These are phyloP conservation scores for Globisporangium okanoganense DNA, from an alignment of 352 stramenopile genomes.

Conservation along the genomic window DNA sequence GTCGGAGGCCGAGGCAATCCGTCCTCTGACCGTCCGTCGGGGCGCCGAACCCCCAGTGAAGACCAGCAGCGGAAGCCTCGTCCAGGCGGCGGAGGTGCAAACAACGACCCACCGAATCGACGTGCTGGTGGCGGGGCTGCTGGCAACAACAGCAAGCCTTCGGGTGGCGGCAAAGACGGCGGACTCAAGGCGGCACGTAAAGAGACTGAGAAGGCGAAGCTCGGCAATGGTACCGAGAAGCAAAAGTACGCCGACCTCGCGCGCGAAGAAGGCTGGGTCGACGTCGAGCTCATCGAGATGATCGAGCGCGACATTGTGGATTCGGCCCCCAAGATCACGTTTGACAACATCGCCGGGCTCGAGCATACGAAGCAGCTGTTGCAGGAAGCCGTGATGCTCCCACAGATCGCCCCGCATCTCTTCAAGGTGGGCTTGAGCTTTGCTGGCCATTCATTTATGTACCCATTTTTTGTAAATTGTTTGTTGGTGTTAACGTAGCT, in stretches of 20 bases:
- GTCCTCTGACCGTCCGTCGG: conserved; percentile 30
- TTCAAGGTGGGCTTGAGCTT: conserved; percentile 46
- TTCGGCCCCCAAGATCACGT: conserved; percentile 60
- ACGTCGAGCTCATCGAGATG: conserved; percentile 81
- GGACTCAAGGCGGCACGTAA: conserved; percentile 38
- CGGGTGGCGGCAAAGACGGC: conserved; percentile 29
- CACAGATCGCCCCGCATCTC: conserved; percentile 79
- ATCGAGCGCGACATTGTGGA: conserved; percentile 88
- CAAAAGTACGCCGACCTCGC: conserved; percentile 78
- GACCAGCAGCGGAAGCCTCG: conserved; percentile 40
- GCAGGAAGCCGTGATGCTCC: conserved; percentile 83
- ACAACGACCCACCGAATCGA: conserved; percentile 18
- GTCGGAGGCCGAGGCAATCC: conserved; percentile 15
- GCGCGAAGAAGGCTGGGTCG: conserved; percentile 63
- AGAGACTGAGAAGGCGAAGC: conserved; percentile 33
- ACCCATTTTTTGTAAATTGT: not conserved
- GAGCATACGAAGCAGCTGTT: conserved; percentile 81
- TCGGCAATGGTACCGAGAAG: conserved; percentile 28
- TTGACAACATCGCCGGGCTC: conserved; percentile 73
- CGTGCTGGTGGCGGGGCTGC: conserved; percentile 19
- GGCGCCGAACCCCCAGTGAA: conserved; percentile 50
- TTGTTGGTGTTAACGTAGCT: not conserved
- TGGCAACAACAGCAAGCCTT: conserved; percentile 25
- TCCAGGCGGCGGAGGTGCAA: conserved; percentile 24
- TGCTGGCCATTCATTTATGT: not conserved